Conservation (phyloP, 495 filamentous ascomycete genomes). For the Trichoderma gamsii region DNA sequence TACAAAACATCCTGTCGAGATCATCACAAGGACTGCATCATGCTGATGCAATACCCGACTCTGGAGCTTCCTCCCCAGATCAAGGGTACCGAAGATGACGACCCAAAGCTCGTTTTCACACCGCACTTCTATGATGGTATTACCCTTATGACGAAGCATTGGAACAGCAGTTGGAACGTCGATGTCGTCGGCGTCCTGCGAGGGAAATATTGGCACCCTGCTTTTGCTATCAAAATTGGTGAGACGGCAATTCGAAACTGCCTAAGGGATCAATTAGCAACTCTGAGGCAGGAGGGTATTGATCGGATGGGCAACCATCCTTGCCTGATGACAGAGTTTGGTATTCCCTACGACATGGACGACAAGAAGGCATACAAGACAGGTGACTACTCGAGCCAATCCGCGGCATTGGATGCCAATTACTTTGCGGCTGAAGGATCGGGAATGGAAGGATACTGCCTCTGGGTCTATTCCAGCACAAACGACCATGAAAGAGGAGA, state of each 20-base stretch:
- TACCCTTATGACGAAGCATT: slow-evolving; percentile 95
- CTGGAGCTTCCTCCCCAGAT: slow-evolving; percentile 85
- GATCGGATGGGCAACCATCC: slow-evolving; percentile 88
- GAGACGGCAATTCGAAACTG: slow-evolving; percentile 95
- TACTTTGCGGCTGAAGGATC: slow-evolving; percentile 87
- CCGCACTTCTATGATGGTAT: slow-evolving; percentile 97
- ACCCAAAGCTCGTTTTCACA: slow-evolving; percentile 83
- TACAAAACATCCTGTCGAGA: slow-evolving; percentile 66
- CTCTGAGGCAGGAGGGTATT: slow-evolving; percentile 80
- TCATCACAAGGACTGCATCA: slow-evolving; percentile 71
- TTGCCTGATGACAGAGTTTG: slow-evolving; percentile 88
- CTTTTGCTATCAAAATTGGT: slow-evolving; percentile 86
- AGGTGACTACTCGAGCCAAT: slow-evolving; percentile 92
- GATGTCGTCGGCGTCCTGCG: slow-evolving; percentile 90
- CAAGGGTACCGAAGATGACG: slow-evolving; percentile 83
- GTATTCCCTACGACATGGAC: slow-evolving; percentile 99
- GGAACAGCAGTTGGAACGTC: slow-evolving; percentile 95
- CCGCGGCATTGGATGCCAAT: slow-evolving; percentile 92
- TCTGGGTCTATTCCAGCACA: slow-evolving; percentile 82
- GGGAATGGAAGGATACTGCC: slow-evolving; percentile 70
- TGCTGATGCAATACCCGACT: slow-evolving; percentile 88
- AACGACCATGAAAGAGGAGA: slow-evolving; percentile 90
- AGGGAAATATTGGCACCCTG: slow-evolving; percentile 78
- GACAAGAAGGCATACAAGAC: slow-evolving; percentile 90
- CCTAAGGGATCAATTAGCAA: slow-evolving; percentile 82